Conservation (phyloP, 192 early-diverging fungal genomes). For the Ambispora gerdemannii region DNA sequence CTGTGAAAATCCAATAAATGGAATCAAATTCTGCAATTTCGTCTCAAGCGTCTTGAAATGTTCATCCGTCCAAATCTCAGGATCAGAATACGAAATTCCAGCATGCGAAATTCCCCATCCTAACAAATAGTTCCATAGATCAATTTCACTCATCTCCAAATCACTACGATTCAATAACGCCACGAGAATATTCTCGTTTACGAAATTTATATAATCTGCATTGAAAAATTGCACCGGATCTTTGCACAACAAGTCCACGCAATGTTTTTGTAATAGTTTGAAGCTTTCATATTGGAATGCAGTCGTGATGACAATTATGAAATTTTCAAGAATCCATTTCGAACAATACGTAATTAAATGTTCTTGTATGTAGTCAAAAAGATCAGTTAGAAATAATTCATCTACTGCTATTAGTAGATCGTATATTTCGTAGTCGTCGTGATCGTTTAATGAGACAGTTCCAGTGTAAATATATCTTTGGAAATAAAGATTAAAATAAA, state of each 20-base stretch:
- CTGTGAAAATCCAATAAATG: constrained; percentile 4
- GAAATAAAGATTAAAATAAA: too few species aligned
- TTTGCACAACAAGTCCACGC: background rate
- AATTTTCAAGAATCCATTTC: background rate
- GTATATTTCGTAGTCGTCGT: background rate
- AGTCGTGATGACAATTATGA: background rate
- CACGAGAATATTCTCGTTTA: background rate
- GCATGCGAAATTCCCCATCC: constrained; percentile 8
- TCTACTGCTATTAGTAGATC: constrained; percentile 3
- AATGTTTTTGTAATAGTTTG: background rate
- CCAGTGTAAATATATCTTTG: constrained; percentile 3
- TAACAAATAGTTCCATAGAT: background rate
- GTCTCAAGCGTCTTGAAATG: background rate
- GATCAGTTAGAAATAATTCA: background rate
- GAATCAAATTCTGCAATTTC: background rate
- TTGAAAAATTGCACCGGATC: background rate
- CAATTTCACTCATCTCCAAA: background rate
- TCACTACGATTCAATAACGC: background rate
- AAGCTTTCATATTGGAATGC: background rate
- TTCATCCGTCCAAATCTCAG: background rate
- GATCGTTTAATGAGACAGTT: background rate
- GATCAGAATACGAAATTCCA: background rate
- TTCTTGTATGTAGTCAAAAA: background rate
- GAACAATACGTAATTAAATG: background rate
- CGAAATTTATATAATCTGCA: background rate